These are phyloP conservation scores for Escallonia rubra DNA, from an alignment of 129 eudicot species.

Conservation along the genomic window DNA sequence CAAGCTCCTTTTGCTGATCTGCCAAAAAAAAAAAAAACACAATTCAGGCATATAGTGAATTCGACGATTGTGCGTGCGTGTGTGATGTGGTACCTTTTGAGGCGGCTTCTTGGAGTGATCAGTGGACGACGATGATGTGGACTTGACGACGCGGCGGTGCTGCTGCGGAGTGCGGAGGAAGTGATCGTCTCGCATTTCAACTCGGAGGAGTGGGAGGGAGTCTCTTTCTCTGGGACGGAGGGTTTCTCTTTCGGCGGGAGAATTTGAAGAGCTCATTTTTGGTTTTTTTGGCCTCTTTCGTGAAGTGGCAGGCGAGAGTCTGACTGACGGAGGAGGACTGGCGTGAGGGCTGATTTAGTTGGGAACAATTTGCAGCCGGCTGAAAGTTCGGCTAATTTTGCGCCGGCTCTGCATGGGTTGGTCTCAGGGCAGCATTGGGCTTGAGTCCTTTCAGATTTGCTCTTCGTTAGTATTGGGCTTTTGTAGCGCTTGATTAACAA, in stretches of 20 bases:
- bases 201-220: neutral
- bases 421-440: too few relatives aligned
- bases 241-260: constrained; percentile 17
- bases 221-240: neutral
- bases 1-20: constrained; percentile 24
- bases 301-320: too few relatives aligned
- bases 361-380: too few relatives aligned
- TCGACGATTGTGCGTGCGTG: neutral
- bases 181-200: constrained; percentile 16
- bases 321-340: too few relatives aligned
- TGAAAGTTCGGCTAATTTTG: too few relatives aligned
- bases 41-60: neutral
- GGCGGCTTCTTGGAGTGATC: constrained; percentile 22
- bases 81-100: constrained; percentile 21
- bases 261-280: neutral
- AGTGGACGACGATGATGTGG: constrained; percentile 21
- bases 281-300: too few relatives aligned
- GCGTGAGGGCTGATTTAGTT: too few relatives aligned
- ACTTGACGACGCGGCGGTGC: constrained; percentile 12
- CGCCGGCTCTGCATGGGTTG: too few relatives aligned
- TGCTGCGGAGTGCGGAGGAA: constrained; percentile 34
- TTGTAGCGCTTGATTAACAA: too few relatives aligned
- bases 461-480: too few relatives aligned
- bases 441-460: too few relatives aligned
- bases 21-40: neutral